Evolutionary conservation across 1,284 basidiomycete species (phyloP), one percentile per base, ranked within the genome.

Genomic region (Fomes fomentarius): DNA sequence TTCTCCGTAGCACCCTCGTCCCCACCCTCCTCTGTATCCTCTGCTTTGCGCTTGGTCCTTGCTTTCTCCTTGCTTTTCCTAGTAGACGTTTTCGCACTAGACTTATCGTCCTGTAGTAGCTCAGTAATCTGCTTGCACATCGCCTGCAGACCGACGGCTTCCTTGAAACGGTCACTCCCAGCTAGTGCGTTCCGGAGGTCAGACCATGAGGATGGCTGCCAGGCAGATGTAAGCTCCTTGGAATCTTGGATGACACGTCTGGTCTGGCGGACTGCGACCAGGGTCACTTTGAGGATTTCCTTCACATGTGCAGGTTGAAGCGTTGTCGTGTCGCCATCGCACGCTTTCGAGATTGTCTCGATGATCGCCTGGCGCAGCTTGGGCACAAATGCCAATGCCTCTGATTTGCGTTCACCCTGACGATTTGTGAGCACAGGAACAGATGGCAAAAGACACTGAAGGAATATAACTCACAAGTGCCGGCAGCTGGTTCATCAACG

Each of bases 301-400:
- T 94, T 96, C 65, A 91, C 69, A 54, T 94, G 87, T 8, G 82
- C 71, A 1, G 88, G 77, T 25, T 84, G 89, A 51, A 91, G 72
- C 4, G 74, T 71, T 0, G 58, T 46, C 21, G 67, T 63, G 14
- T 77, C 73, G 21, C 80, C 75, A 3, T 76, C 68, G 66, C 83
- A 83, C 8, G 87, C 83, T 14, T 73, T 69, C 9, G 74, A 74
- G 25, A 89, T 69, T 44, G 82, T 70, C 24, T 76, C 74, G 42
- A 84, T 75, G 22, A 93, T 71, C 3, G 73, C 71, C 46, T 75
- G 66, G 47, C 81, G 79, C 50, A 92, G 70, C 11, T 74, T 64
- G 14, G 74, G 69, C 67, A 89, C 76, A 67, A 87, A 89, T 0
- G 67, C 65, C n/a, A 66, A 61, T 44, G 64, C 66, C 57, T 63